Evolutionary conservation across 1,284 basidiomycete species (phyloP), one percentile per base, ranked within the genome.

Genomic region (Apiotrichum domesticum): DNA sequence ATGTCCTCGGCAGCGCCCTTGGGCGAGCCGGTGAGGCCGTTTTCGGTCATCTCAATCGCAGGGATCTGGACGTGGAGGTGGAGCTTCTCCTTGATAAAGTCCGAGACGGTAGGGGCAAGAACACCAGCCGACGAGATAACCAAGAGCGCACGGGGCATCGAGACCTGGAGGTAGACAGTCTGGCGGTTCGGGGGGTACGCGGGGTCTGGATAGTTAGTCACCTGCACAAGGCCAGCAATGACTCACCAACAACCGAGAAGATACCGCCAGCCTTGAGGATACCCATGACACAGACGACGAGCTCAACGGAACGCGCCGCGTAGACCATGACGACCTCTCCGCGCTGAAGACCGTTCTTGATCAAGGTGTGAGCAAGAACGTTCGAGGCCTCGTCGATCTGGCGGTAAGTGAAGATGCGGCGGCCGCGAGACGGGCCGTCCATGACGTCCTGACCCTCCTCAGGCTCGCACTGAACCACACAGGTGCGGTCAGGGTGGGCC

Each of bases 321-420:
- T 98, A 99, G n/a, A 98, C 89, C 85, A 96, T 98, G 55, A 98
- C 93, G 21, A 98, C 93, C 67, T 99, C 96, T 65, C 95, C 95
- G 34, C 92, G 81, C 76, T 95, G 82, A 11, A 98, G 79, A 11
- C 95, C 95, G 14, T 84, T 84, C 66, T 86, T 83, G 52, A 98
- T 78, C 52, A 99, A 82, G 66, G 96, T 85, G 71, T 98, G 95
- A 0, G 96, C 89, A 7, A 98, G 82, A 15, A 95, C 81, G 72
- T 98, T 98, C 4, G 87, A 85, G 7, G 94, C 90, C 51, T 82
- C 82, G 58, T 91, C 84, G 63, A 98, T 90, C 59, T 86, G 82
- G 48, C 80, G 80, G 70, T 98, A 98, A 0, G 87, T 86, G 76
- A 86, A 93, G 0, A 81, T 82, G 50, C 80, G 74, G 67, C 80